Evolutionary conservation across 805 yeast species (phyloP).

Genomic region (Zygosaccharomyces gambellarensis): DNA sequence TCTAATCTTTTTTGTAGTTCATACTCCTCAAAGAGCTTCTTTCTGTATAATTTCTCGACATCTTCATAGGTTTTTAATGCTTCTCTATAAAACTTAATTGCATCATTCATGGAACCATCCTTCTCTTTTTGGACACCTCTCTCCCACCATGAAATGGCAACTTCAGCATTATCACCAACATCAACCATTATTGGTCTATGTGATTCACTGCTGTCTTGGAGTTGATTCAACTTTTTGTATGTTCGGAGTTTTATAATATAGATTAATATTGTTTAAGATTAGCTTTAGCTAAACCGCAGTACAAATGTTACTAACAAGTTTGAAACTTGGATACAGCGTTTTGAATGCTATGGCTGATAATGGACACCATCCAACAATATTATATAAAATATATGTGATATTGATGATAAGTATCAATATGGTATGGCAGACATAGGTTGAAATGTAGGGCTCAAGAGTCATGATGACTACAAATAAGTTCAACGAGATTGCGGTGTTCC

Average conservation of each 20-base stretch:
- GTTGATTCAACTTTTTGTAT: slow-evolving; percentile 5
- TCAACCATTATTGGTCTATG: background rate
- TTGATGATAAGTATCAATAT: background rate
- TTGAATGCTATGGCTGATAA: slow-evolving; percentile 1
- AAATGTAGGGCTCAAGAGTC: background rate
- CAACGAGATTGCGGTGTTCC: slow-evolving; percentile 7
- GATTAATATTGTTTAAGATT: too few species aligned
- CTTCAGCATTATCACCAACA: slow-evolving; percentile 5
- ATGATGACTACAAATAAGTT: slow-evolving; percentile 10
- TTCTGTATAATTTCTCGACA: slow-evolving; percentile 67
- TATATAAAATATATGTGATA: background rate
- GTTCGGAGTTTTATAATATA: background rate
- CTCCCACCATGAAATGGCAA: slow-evolving; percentile 63
- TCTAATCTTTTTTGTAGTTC: slow-evolving; percentile 27
- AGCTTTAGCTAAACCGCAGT: too few species aligned
- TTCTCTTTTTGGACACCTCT: slow-evolving; percentile 66
- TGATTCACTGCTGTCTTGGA: slow-evolving; percentile 3
- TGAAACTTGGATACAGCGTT: slow-evolving; percentile 8
- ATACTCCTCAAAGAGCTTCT: slow-evolving; percentile 44
- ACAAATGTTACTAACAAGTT: slow-evolving; percentile 2
- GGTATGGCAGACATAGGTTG: background rate
- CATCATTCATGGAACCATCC: slow-evolving; percentile 76
- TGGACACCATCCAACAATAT: background rate
- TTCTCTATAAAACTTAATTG: slow-evolving; percentile 62
- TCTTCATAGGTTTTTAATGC: slow-evolving; percentile 54